A percentile compares a stretch with the other conserved stretches of the same genome.
phyloP scores from a whole-genome alignment of 352 stramenopile species.

The Globisporangium alternatum region DNA sequence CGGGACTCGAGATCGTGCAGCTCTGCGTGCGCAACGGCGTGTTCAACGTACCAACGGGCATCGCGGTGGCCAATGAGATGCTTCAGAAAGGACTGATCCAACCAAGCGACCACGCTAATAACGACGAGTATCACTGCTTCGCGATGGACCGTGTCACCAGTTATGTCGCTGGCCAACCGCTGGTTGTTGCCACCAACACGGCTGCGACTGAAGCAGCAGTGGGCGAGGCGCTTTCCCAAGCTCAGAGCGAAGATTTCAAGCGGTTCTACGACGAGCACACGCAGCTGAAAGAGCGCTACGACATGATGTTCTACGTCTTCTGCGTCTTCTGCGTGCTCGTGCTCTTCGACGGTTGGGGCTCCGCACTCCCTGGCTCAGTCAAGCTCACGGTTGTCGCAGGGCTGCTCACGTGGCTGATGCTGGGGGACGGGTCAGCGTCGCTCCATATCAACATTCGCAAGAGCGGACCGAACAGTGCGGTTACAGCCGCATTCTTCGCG shows the following conservation, averaged over 20 bases:
- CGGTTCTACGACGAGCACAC: constrained; percentile 25
- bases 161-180: constrained; percentile 5
- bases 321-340: constrained; percentile 36
- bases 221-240: constrained; percentile 8
- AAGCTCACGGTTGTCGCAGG: constrained; percentile 35
- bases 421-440: constrained; percentile 35
- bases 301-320: constrained; percentile 32
- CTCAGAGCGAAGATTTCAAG: constrained; percentile 21
- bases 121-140: constrained; percentile 14
- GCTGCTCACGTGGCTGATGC: constrained; percentile 35
- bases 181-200: constrained; percentile 1
- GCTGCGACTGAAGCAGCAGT: not conserved
- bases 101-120: not conserved
- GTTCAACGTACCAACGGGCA: constrained; percentile 38
- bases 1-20: constrained; percentile 38
- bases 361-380: constrained; percentile 27
- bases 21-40: constrained; percentile 35
- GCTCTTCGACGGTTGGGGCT: constrained; percentile 29
- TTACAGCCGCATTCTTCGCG: constrained; percentile 23
- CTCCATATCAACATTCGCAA: constrained; percentile 39
- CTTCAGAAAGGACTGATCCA: constrained; percentile 29
- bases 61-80: constrained; percentile 33
- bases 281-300: constrained; percentile 27
- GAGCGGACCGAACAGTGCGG: constrained; percentile 16
- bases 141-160: constrained; percentile 2